Percentiles rank a stretch among this genome's conserved stretches.
Evolutionary conservation across 2,329 filamentous ascomycete genomes (phyloP).

Genomic region (Bimuria novae-zelandiae): DNA sequence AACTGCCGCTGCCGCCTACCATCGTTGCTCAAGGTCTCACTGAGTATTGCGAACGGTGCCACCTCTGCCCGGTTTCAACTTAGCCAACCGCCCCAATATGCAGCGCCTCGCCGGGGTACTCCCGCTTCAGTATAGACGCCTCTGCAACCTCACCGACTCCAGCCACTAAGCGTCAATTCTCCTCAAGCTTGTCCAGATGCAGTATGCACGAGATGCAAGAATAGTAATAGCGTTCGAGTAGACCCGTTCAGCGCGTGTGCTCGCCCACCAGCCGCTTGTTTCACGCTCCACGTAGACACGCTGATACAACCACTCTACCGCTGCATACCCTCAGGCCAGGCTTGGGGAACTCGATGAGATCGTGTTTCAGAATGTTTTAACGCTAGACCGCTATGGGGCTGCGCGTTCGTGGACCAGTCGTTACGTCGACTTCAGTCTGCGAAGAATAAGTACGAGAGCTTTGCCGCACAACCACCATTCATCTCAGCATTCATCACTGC

Average conservation of each 20-base stretch:
- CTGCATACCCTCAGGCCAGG: constrained; percentile 30
- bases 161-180: constrained; percentile 32
- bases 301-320: constrained; percentile 21
- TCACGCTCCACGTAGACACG: constrained; percentile 38
- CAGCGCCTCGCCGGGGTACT: constrained; percentile 40
- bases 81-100: constrained; percentile 42
- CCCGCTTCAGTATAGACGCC: constrained; percentile 24
- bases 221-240: constrained; percentile 34
- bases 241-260: constrained; percentile 29
- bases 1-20: constrained; percentile 38
- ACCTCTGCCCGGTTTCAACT: constrained; percentile 40
- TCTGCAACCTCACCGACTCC: constrained; percentile 26
- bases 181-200: constrained; percentile 22
- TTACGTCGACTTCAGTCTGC: constrained; percentile 36
- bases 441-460: constrained; percentile 45
- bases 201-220: constrained; percentile 24
- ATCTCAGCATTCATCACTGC: constrained; percentile 30
- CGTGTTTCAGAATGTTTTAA: constrained; percentile 47
- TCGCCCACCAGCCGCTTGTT: constrained; percentile 45
- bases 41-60: constrained; percentile 25
- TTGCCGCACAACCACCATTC: constrained; percentile 42
- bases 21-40: constrained; percentile 14
- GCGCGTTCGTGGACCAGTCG: constrained; percentile 31
- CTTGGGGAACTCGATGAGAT: constrained; percentile 38
- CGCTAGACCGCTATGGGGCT: constrained; percentile 31